Evolutionary conservation across 1,284 basidiomycete species (phyloP), one percentile per base, ranked within the genome.

Genomic region (Melampsora larici-populina): DNA sequence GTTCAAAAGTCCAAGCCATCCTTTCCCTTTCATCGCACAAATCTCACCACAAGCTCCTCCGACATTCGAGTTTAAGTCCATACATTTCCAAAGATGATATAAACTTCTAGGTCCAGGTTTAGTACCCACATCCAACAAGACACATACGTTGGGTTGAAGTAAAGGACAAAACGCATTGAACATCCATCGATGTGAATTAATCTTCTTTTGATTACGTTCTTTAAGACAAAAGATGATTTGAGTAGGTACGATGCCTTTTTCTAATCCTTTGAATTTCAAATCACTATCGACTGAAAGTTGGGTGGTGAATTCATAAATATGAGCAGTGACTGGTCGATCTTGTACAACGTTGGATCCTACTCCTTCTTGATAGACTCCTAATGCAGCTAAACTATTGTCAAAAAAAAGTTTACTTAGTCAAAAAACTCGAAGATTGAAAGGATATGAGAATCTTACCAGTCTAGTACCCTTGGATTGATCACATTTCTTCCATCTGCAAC

Each of bases 51-150:
- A 97, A 29, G 94, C 94, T 58, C 95, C 95, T 63, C 94, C 95
- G 68, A 97, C 92, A 82, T 90, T 89, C 2, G 89, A 86, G 80
- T 95, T 91, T 81, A 89, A 91, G 82, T 85, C 70, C 48, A 81
- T 97, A 81, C 85, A 92, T 82, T 97, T 93, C 95, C 96, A 98
- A 3, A 99, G 87, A 83, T 97, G 94, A 85, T 94, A 99, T 81
- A 99, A 93, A 1, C 93, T 94, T 83, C 96, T 97, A 85, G 93
- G 92, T 15, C 94, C 94, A 1, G 96, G 95, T 84, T 96, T 95
- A 1, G 96, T 99, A 81, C 94, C 94, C 1, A 93, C 94, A 83
- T 96, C 94, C 79, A 97, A 89, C 55, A 97, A 87, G 73, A 96
- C 91, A 83, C 93, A 95, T 51, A 91, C 90, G 82, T 96, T 92